Percentiles rank a stretch among this genome's conserved stretches.
These are phyloP conservation scores for Avena atlantica DNA, from an alignment of 176 grass and related monocot genomes.

Conservation along the genomic window DNA sequence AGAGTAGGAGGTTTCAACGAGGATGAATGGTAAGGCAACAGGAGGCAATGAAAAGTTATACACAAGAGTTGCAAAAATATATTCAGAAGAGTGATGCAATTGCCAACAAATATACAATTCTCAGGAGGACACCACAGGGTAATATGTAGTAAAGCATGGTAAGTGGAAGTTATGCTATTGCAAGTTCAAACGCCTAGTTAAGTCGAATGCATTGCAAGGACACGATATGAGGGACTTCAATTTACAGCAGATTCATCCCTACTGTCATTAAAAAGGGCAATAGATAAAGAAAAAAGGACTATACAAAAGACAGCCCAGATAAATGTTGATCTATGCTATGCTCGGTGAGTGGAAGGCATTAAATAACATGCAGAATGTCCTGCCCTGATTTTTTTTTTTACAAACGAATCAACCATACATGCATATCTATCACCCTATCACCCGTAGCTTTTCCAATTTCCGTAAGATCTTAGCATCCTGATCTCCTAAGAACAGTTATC, in stretches of 20 bases:
- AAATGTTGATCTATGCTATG: constrained; percentile 1
- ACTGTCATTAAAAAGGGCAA: not conserved
- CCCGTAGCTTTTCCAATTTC: not conserved
- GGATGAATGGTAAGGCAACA: not conserved
- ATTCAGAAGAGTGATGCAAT: not conserved
- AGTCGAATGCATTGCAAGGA: not conserved
- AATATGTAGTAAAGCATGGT: not conserved
- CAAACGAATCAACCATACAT: not conserved
- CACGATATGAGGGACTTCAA: not conserved
- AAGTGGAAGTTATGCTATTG: not conserved
- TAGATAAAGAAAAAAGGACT: not conserved
- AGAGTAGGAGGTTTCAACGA: not conserved
- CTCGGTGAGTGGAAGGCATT: not conserved
- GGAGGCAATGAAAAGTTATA: not conserved
- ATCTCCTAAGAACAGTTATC: not conserved
- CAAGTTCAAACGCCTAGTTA: not conserved
- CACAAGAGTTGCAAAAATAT: not conserved
- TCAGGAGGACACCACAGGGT: not conserved
- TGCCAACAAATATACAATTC: not conserved
- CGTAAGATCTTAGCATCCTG: not conserved
- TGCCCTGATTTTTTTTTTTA: not conserved
- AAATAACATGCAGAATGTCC: constrained; percentile 5
- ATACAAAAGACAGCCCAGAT: not conserved
- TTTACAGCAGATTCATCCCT: constrained; percentile 20
- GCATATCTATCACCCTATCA: not conserved